These are phyloP conservation scores for Thalassiosira hispida DNA, from an alignment of 352 stramenopile species.

Conservation along the genomic window DNA sequence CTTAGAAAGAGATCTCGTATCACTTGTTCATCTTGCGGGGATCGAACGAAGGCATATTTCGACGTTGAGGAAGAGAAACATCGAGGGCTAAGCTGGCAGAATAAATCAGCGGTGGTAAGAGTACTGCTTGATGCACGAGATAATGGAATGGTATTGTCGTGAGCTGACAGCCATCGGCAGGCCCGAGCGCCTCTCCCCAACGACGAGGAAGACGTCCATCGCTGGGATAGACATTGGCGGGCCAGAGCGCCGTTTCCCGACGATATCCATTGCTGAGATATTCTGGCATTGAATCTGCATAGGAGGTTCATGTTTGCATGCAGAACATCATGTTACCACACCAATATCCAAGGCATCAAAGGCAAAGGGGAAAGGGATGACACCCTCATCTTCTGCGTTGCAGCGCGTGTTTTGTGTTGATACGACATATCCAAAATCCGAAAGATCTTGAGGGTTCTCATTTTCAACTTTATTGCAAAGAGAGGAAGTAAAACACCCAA, in stretches of 20 bases:
- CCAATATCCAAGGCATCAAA: too few relatives aligned
- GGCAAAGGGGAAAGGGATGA: too few relatives aligned
- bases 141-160: neutral
- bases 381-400: too few relatives aligned
- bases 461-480: neutral
- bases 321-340: too few relatives aligned
- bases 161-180: neutral
- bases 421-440: too few relatives aligned
- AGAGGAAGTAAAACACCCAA: neutral
- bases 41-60: neutral
- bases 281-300: neutral
- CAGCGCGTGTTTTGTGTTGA: neutral
- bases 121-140: neutral
- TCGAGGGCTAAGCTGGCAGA: neutral
- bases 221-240: too few relatives aligned
- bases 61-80: neutral
- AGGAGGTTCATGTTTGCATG: neutral
- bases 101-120: too few relatives aligned
- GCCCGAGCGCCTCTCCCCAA: too few relatives aligned
- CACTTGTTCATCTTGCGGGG: neutral
- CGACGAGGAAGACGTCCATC: too few relatives aligned
- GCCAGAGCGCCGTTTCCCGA: neutral
- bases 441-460: neutral
- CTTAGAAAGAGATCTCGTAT: constrained; percentile 58
- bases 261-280: neutral